Base-by-base conservation (phyloP, 768 basidiomycete species). In the Fistulinella prunicolor region DNA sequence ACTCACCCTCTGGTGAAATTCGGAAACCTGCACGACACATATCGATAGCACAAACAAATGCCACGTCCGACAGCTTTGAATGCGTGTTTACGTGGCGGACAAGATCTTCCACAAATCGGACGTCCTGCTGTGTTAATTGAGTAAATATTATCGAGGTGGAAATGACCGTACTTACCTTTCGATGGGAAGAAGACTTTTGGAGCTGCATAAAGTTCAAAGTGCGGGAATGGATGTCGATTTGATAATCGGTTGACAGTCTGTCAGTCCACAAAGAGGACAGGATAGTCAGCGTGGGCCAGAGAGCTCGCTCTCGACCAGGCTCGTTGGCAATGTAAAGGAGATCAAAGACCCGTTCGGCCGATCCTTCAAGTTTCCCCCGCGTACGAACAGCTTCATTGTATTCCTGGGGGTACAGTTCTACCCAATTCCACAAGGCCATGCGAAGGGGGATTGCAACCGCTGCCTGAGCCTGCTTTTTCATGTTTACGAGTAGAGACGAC, bases 361-460 rank as follows among this genome's bases (percentile, higher is more conserved):
- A 82, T 36, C 87, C 89, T 49, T 95, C 94, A 12, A 89, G 72
- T 30, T 71, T 76, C 23, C 83, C 80, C 38, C 83, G 75, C 3
- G 74, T 71, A 9, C 77, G 73, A 30, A 92, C 75, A 5, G 81
- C 75, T 7, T 90, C 83, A 44, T 85, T 84, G 63, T 83, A 95
- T 61, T 96, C 89, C 6, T 73, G 69, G 0, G 89, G 85, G 59
- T 85, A 88, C 20, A 80, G 72, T 24, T 86, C 83, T 26, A 94
- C 83, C 91, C 91, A 95, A 53, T 86, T 91, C 92, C 93, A 94
- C 22, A 95, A 73, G 1, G 89, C 89, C 23, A 78, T 74, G 19
- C 90, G 81, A 29, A 95, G 74, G 22, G 86, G 80, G 22, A 79
- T 71, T 0, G 90, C 82, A 40, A 94, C 76, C 1, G 86, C 83